phyloP scores from a whole-genome alignment of 495 filamentous ascomycete genomes.

The Glarea lozoyensis region DNA sequence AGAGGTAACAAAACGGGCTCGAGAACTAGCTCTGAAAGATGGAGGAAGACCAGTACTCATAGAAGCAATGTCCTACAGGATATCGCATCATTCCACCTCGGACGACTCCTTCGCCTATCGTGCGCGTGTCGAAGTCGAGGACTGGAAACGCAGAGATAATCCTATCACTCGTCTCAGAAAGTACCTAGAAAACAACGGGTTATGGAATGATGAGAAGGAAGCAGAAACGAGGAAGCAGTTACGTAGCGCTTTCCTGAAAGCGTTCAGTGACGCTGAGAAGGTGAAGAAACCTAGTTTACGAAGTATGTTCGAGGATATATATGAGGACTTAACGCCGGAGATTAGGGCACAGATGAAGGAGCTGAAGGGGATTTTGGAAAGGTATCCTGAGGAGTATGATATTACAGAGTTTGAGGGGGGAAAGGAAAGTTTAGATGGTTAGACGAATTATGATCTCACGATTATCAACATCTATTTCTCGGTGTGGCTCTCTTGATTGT shows the following conservation, averaged over 20 bases:
- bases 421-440: slow-evolving; percentile 45
- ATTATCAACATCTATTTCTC: too few relatives aligned
- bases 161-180: slow-evolving; percentile 87
- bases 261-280: slow-evolving; percentile 79
- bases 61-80: slow-evolving; percentile 96
- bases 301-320: slow-evolving; percentile 77
- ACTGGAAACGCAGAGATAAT: slow-evolving; percentile 95
- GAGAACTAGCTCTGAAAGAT: slow-evolving; percentile 50
- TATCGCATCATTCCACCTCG: slow-evolving; percentile 94
- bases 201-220: slow-evolving; percentile 82
- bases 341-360: slow-evolving; percentile 67
- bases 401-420: slow-evolving; percentile 69
- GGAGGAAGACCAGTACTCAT: slow-evolving; percentile 67
- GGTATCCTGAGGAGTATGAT: slow-evolving; percentile 93
- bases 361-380: slow-evolving; percentile 66
- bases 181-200: slow-evolving; percentile 71
- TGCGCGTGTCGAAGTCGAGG: slow-evolving; percentile 87
- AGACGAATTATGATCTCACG: slow-evolving; percentile 2
- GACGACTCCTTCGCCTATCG: slow-evolving; percentile 97
- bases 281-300: slow-evolving; percentile 79
- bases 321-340: slow-evolving; percentile 80
- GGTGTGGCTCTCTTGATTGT: too few relatives aligned
- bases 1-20: slow-evolving; percentile 71
- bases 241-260: slow-evolving; percentile 67
- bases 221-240: slow-evolving; percentile 58